Percentiles rank a stretch among this genome's conserved stretches.
Evolutionary conservation across 139 green algal genomes (phyloP).

Genomic region (Tetraselmis striata): DNA sequence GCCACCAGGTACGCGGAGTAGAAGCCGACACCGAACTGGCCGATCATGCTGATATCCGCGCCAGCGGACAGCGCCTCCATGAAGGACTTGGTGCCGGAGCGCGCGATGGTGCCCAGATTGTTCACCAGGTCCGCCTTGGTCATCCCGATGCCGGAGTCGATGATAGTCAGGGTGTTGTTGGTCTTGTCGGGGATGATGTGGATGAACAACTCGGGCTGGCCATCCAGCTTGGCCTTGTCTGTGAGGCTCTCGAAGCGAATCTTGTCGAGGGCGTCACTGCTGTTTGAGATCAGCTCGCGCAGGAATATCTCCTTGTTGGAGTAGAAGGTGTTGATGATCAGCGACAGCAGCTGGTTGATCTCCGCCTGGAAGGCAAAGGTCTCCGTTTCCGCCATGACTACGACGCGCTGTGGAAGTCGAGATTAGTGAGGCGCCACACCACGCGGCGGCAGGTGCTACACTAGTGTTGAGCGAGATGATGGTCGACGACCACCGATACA

Average conservation of each 20-base stretch:
- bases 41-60: slow-evolving; percentile 99
- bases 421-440: too few species aligned
- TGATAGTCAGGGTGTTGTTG: slow-evolving; percentile 92
- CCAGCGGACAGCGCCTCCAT: slow-evolving; percentile 98
- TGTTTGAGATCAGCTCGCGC: slow-evolving; percentile 93
- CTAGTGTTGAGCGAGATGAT: too few species aligned
- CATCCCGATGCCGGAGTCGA: slow-evolving; percentile 95
- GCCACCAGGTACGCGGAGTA: slow-evolving; percentile 99
- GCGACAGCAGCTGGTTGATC: slow-evolving; percentile 98
- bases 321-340: slow-evolving; percentile 99
- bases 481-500: too few species aligned
- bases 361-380: slow-evolving; percentile 91
- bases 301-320: slow-evolving; percentile 94
- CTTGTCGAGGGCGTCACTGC: slow-evolving; percentile 97
- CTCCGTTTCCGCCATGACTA: slow-evolving; percentile 38
- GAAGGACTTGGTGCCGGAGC: slow-evolving; percentile 98
- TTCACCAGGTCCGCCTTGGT: slow-evolving; percentile 98
- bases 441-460: too few species aligned
- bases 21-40: slow-evolving; percentile 99
- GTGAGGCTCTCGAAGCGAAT: slow-evolving; percentile 95
- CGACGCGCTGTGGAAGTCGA: too few species aligned
- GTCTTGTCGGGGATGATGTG: slow-evolving; percentile 95
- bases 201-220: slow-evolving; percentile 92
- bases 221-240: slow-evolving; percentile 94
- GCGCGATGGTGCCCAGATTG: slow-evolving; percentile 98